Conservation (phyloP, 805 yeast genomes). For the Ogataea nonfermentans region DNA sequence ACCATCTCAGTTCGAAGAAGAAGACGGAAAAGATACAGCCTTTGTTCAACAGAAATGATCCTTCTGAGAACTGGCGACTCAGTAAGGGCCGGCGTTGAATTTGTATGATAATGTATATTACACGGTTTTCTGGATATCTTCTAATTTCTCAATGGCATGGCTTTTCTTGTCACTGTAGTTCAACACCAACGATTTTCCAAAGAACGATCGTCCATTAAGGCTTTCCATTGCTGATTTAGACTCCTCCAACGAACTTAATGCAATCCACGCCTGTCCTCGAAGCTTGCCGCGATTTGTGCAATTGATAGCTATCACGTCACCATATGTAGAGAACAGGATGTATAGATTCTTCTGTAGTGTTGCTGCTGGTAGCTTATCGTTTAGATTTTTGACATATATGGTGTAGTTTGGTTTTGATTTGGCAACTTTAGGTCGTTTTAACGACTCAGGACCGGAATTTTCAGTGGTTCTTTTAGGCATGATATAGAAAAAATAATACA, state of each 20-base stretch:
- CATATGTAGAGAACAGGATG: constrained; percentile 58
- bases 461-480: constrained; percentile 9
- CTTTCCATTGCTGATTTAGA: constrained; percentile 51
- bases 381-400: constrained; percentile 56
- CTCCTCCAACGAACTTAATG: constrained; percentile 46
- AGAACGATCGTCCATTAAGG: constrained; percentile 47
- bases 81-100: constrained; percentile 40
- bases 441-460: not conserved
- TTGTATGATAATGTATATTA: not conserved
- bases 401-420: constrained; percentile 36
- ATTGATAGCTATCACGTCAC: constrained; percentile 57
- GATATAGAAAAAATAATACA: not conserved
- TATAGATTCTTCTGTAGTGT: constrained; percentile 53
- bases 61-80: constrained; percentile 74
- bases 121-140: constrained; percentile 1
- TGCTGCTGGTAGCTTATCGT: constrained; percentile 48
- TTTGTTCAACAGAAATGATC: constrained; percentile 56
- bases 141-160: constrained; percentile 23
- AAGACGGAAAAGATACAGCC: constrained; percentile 71
- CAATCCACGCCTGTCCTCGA: constrained; percentile 69
- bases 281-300: constrained; percentile 41
- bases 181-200: constrained; percentile 50
- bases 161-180: constrained; percentile 41
- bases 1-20: constrained; percentile 47
- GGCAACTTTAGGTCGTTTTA: constrained; percentile 5